Base-by-base conservation (phyloP, 2,329 filamentous ascomycete species). In the Coniochaeta prunicola region DNA sequence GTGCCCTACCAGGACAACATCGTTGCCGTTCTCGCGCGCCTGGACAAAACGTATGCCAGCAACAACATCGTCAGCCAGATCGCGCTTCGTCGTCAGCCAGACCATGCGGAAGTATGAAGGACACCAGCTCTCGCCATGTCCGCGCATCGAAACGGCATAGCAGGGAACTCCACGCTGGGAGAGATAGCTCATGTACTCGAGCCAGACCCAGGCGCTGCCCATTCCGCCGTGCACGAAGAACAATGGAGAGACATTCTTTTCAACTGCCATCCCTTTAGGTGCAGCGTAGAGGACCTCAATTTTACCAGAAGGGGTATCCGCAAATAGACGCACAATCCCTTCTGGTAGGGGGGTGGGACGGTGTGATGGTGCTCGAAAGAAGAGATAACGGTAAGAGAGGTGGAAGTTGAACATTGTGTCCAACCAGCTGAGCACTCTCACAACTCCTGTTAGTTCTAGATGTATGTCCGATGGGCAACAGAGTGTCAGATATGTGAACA, bases 211-310 rank as follows among this genome's bases (percentile, higher is more conserved):
- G 8, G 81, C 82, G 58, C 73, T 73, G 42, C 80, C 81, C 72
- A 82, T 81, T 55, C 80, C 80, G 40, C 80, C 81, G 62, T 84
- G 80, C 34, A 76, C 70, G 68, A 83, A 82, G 69, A 82, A 75
- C 13, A 83, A 66, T 1, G 77, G 74, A 10, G 73, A 66, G 15
- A 67, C 65, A 13, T 36, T 53, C 7, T 59, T 56, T n/a, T 48
- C 31, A 6, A 21, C 50, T 31, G 45, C 12, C 42, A 42, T 57
- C 21, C 59, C 61, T 2, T 63, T 57, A 1, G 76, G 73, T 15
- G 67, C 63, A n/a, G 74, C 75, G 59, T 71, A 73, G 30, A 84
- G 74, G 3, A 83, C 65, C 64, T 83, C 80, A n/a, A 83, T 69
- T 2, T 71, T 68, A 1, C 80, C 80, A 2, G 68, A 69, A 3